Conservation (phyloP, 129 eudicot species). For the Solidago caesia region DNA sequence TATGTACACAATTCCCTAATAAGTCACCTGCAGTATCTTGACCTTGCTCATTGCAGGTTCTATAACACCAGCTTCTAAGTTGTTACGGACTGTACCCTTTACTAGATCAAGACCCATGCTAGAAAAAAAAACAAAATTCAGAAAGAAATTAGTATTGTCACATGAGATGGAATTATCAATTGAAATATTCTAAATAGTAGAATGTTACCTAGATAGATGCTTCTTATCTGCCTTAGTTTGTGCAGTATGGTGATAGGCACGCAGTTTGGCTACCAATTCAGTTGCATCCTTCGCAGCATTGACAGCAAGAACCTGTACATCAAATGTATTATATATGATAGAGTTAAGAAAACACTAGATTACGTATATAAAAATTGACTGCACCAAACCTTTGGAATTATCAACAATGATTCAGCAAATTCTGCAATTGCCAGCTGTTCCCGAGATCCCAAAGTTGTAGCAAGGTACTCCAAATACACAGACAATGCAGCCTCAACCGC, state of each 20-base stretch:
- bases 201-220: constrained; percentile 78
- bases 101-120: constrained; percentile 89
- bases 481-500: constrained; percentile 96
- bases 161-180: neutral
- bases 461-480: constrained; percentile 87
- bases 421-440: constrained; percentile 97
- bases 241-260: constrained; percentile 89
- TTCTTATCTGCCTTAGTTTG: constrained; percentile 97
- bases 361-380: neutral
- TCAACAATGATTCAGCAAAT: constrained; percentile 80
- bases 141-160: neutral
- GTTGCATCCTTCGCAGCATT: constrained; percentile 97
- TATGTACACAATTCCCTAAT: neutral
- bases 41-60: constrained; percentile 99
- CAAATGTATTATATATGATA: neutral
- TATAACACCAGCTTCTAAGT: constrained; percentile 94
- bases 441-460: constrained; percentile 91
- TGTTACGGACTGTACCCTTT: constrained; percentile 84
- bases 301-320: constrained; percentile 78
- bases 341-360: constrained; percentile 5
- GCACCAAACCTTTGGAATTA: constrained; percentile 70
- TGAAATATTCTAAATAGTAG: neutral
- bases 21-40: constrained; percentile 80
- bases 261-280: constrained; percentile 84
- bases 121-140: constrained; percentile 19